Evolutionary conservation across 2,329 filamentous ascomycete species (phyloP), one percentile per base, ranked within the genome.

Genomic region (Trichophyton benhamiae): DNA sequence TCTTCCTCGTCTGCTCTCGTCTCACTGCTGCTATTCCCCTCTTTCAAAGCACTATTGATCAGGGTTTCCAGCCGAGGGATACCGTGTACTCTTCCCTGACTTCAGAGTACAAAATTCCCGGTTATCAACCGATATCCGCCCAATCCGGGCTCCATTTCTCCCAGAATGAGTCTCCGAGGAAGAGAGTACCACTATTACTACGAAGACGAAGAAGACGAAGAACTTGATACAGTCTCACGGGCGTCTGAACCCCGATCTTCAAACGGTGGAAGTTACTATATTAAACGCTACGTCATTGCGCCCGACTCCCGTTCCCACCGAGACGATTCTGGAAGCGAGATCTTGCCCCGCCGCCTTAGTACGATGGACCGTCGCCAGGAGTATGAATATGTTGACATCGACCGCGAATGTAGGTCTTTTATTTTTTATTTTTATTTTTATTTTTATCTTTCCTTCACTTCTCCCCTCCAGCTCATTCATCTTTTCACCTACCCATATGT

Each of bases 231-330:
- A 53, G 33, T 53, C 25, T 30, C 27, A n/a, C 49, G 22, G 13
- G 22, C n/a, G 13, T 33, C 22, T 15, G 49, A 30, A 53, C 20
- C 49, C 49, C 49, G 49, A 53, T 53, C 49, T 30, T 27, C 49
- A 53, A 20, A 48, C 44, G 49, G 17, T 25, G 25, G 49, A 25
- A 53, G 49, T 9, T 53, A 53, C 25, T 53, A 22, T 53, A 53
- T 53, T 66, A 83, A 82, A 69, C 81, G 83, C 67, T 86, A 86
- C 75, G 73, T 78, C 66, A 71, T 79, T 61, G 70, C 73, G 52
- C 68, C 71, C 20, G 69, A 71, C 60, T 11, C 44, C 44, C 70
- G 72, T 17, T 72, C 72, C 60, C 67, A 70, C 49, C 70, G 71
- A 49, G 72, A 73, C 8, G 69, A 73, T 52, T 66, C 68, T 58